Evolutionary conservation across 306 rosid species (phyloP).

Genomic region (Cicer yamashitae): DNA sequence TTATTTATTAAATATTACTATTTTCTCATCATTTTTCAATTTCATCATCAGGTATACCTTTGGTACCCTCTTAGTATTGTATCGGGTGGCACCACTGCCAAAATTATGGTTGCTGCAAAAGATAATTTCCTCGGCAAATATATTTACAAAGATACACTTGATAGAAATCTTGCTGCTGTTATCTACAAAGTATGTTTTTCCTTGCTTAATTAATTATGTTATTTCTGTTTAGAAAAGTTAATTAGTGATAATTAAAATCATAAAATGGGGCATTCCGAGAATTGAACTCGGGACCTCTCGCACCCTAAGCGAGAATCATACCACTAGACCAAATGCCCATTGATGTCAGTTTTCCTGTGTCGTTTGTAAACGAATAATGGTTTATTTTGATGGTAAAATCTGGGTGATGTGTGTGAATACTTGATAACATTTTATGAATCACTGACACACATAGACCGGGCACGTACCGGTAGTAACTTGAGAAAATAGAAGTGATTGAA

Average conservation of each 20-base stretch:
- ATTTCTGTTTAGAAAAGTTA: too few relatives aligned
- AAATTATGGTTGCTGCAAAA: constrained; percentile 95
- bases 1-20: not conserved
- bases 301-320: constrained; percentile 52
- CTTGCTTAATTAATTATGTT: too few relatives aligned
- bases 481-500: too few relatives aligned
- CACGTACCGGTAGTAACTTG: too few relatives aligned
- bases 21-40: not conserved
- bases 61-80: constrained; percentile 97
- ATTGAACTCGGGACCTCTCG: constrained; percentile 50
- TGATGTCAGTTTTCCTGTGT: rapidly evolving
- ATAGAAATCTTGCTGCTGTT: constrained; percentile 87
- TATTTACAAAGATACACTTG: constrained; percentile 92
- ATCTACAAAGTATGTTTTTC: constrained; percentile 65
- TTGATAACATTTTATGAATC: not conserved
- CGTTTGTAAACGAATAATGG: not conserved
- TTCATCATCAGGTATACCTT: constrained; percentile 62
- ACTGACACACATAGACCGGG: too few relatives aligned
- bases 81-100: constrained; percentile 92
- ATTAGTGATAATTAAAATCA: not conserved
- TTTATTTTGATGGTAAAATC: not conserved
- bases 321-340: constrained; percentile 48
- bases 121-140: constrained; percentile 91
- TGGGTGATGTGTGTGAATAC: not conserved
- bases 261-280: constrained; percentile 37